Conservation (phyloP, 192 early-diverging fungal species). For the Borealophlyctis nickersoniae region DNA sequence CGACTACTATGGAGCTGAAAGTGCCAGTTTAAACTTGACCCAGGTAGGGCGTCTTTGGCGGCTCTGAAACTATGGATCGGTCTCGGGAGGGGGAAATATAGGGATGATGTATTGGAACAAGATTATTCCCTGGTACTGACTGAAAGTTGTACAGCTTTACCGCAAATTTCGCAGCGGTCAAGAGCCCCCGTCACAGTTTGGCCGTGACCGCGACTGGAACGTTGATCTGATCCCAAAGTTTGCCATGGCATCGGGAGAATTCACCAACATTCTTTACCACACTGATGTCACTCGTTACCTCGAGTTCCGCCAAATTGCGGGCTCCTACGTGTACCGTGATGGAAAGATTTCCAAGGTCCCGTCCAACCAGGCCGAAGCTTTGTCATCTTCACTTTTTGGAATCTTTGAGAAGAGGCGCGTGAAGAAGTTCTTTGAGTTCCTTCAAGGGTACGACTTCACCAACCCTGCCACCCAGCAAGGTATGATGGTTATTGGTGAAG, state of each 20-base stretch:
- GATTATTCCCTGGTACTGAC: too few species aligned
- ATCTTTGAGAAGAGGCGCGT: conserved; percentile 90
- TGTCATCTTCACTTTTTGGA: conserved; percentile 82
- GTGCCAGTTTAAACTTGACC: conserved; percentile 92
- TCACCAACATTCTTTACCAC: conserved; percentile 94
- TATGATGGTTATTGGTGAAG: conserved; percentile 14
- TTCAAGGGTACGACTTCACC: conserved; percentile 84
- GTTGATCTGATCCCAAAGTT: conserved; percentile 99
- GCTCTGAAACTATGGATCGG: neutral
- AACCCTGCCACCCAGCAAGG: conserved; percentile 79
- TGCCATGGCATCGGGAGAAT: conserved; percentile 98
- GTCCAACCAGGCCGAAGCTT: conserved; percentile 80
- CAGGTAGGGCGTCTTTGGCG: conserved; percentile 58
- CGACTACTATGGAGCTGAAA: conserved; percentile 98
- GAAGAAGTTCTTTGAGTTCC: conserved; percentile 94
- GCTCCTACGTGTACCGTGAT: conserved; percentile 88
- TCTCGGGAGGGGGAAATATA: neutral
- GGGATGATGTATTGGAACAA: neutral
- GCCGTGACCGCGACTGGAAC: conserved; percentile 84
- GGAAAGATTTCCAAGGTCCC: conserved; percentile 95
- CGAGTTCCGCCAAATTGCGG: conserved; percentile 94
- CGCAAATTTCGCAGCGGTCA: conserved; percentile 51
- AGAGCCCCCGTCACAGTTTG: conserved; percentile 45
- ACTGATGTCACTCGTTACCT: conserved; percentile 98
- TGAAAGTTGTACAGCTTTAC: too few species aligned